Conservation (phyloP, 2,329 filamentous ascomycete genomes). For the Coniochaeta sp. region DNA sequence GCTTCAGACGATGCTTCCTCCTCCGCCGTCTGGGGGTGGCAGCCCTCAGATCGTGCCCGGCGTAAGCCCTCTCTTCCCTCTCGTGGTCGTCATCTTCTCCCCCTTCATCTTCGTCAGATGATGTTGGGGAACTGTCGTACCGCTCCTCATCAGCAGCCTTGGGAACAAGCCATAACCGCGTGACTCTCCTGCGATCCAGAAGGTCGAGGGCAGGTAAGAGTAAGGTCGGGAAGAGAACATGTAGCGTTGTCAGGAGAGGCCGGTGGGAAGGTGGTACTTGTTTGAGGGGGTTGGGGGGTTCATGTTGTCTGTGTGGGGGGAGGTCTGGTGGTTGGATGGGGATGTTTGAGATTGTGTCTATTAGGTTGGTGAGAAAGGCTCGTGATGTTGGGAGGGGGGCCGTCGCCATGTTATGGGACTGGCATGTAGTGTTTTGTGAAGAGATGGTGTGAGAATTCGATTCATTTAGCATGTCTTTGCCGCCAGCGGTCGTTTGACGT, state of each 20-base stretch:
- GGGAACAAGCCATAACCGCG: constrained; percentile 33
- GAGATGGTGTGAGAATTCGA: too few species aligned
- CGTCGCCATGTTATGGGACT: background rate
- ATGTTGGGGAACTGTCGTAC: background rate
- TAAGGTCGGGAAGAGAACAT: constrained; percentile 76
- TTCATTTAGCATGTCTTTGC: too few species aligned
- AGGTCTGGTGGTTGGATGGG: constrained; percentile 13
- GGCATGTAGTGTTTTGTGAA: background rate
- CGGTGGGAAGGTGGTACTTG: constrained; percentile 31
- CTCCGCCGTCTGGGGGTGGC: too few species aligned
- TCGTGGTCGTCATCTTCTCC: background rate
- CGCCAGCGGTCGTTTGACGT: too few species aligned
- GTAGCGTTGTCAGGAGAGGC: constrained; percentile 66
- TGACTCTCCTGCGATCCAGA: constrained; percentile 70
- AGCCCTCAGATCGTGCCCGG: too few species aligned
- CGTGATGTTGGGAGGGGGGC: constrained; percentile 23
- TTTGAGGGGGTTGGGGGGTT: constrained; percentile 24
- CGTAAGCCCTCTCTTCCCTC: background rate
- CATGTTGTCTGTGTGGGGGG: constrained; percentile 7
- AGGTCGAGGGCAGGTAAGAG: constrained; percentile 82
- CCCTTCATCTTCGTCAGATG: background rate
- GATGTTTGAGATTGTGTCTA: constrained; percentile 31
- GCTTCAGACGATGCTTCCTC: too few species aligned
- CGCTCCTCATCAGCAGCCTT: background rate
- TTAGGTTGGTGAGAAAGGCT: constrained; percentile 41